phyloP scores from a whole-genome alignment of 2,329 filamentous ascomycete genomes.

The Allantophomopsis cytisporea region DNA sequence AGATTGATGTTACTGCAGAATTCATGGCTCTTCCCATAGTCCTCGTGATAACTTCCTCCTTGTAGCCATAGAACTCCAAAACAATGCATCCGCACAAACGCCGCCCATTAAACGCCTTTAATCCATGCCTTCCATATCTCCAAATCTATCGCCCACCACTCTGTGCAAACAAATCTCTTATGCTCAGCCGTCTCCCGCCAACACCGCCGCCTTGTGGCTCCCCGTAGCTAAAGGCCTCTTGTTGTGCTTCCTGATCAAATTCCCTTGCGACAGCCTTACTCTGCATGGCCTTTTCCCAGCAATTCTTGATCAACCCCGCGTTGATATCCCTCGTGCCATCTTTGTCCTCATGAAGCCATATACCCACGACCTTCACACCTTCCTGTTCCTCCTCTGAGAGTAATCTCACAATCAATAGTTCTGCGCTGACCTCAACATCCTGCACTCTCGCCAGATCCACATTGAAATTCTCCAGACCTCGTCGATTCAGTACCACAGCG shows the following conservation, averaged over 20 bases:
- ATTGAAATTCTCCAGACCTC: slow-evolving; percentile 56
- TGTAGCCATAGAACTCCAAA: no score
- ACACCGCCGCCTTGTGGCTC: neutral
- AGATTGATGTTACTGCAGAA: no score
- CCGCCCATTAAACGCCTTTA: no score
- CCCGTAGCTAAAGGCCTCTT: neutral
- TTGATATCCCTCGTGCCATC: slow-evolving; percentile 25
- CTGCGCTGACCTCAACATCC: slow-evolving; percentile 48
- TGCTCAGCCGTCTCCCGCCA: slow-evolving; percentile 13
- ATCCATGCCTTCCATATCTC: neutral
- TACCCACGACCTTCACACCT: slow-evolving; percentile 28
- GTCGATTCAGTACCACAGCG: slow-evolving; percentile 62
- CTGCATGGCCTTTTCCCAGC: slow-evolving; percentile 12
- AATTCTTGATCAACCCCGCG: slow-evolving; percentile 12
- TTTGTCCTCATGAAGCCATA: slow-evolving; percentile 40
- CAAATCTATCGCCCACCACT: slow-evolving; percentile 1
- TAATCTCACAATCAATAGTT: slow-evolving; percentile 35
- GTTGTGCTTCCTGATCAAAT: neutral
- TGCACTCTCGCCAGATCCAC: slow-evolving; percentile 46
- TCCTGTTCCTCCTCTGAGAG: slow-evolving; percentile 16
- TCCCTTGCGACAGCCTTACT: slow-evolving; percentile 1
- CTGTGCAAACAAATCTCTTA: slow-evolving; percentile 13
- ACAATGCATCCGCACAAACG: no score
- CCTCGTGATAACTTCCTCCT: no score
- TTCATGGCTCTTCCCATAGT: no score